A percentile compares a stretch with the other conserved stretches of the same genome.
These are phyloP conservation scores for Cutaneotrichosporon cutaneum DNA, from an alignment of 1,284 basidiomycete species.

Conservation along the genomic window DNA sequence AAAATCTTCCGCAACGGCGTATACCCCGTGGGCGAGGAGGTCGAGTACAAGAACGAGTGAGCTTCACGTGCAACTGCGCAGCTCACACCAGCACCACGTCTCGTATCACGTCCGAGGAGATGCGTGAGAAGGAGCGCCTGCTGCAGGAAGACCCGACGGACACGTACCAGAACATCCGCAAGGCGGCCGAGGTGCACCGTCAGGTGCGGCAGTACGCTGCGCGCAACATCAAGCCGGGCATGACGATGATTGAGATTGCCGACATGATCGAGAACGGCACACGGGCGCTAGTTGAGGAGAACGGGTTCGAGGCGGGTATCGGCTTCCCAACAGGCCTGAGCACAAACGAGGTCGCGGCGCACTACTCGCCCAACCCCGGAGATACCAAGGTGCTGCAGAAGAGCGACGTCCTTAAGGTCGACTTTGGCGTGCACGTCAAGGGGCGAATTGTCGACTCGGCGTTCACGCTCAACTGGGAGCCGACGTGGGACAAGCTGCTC, in stretches of 20 bases:
- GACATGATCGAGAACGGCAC: conserved; percentile 90
- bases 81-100: conserved; percentile 66
- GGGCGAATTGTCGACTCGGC: conserved; percentile 94
- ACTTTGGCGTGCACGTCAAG: conserved; percentile 95
- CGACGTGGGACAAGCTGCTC: conserved; percentile 82
- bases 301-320: conserved; percentile 74
- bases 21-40: conserved; percentile 89
- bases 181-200: conserved; percentile 93
- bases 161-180: conserved; percentile 85
- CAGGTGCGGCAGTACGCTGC: conserved; percentile 81
- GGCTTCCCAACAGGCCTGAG: conserved; percentile 97
- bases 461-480: conserved; percentile 88
- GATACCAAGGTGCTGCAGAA: conserved; percentile 81
- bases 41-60: conserved; percentile 84
- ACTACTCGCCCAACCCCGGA: conserved; percentile 94
- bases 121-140: conserved; percentile 74
- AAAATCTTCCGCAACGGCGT: conserved; percentile 83
- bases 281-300: conserved; percentile 85
- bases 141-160: conserved; percentile 73
- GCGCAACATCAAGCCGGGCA: conserved; percentile 83
- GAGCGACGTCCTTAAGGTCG: conserved; percentile 92
- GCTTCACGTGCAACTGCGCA: conserved; percentile 13
- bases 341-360: conserved; percentile 92
- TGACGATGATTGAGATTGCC: conserved; percentile 93
- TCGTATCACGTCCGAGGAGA: conserved; percentile 88